phyloP scores from a whole-genome alignment of 352 stramenopile species.

The Thalassiosira hispida region DNA sequence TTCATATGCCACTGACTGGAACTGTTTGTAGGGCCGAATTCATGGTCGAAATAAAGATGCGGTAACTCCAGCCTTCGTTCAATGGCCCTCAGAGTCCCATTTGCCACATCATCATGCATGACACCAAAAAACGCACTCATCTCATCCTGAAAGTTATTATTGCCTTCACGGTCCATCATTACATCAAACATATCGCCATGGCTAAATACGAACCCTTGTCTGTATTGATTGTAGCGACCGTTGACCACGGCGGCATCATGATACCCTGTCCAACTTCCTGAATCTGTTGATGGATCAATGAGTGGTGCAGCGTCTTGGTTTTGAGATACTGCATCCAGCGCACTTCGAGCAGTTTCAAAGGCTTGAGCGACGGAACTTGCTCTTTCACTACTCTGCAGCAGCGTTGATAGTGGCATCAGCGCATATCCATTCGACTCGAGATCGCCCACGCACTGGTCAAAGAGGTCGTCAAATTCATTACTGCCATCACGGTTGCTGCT shows the following conservation, averaged over 20 bases:
- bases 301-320: slow-evolving; percentile 1
- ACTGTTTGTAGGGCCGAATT: slow-evolving; percentile 57
- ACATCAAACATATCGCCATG: slow-evolving; percentile 65
- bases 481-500: neutral
- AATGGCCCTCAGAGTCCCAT: slow-evolving; percentile 56
- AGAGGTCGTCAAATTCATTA: slow-evolving; percentile 4
- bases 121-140: slow-evolving; percentile 58
- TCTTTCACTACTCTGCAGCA: neutral
- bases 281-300: slow-evolving; percentile 62
- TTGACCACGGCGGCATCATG: slow-evolving; percentile 51
- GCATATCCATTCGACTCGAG: slow-evolving; percentile 38
- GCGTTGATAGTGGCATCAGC: slow-evolving; percentile 25
- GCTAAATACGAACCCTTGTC: slow-evolving; percentile 80
- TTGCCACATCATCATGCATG: slow-evolving; percentile 61
- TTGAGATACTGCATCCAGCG: slow-evolving; percentile 22
- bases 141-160: slow-evolving; percentile 30
- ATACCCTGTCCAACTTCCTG: slow-evolving; percentile 68
- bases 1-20: slow-evolving; percentile 83
- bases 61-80: slow-evolving; percentile 55
- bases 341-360: slow-evolving; percentile 29
- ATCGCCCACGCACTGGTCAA: slow-evolving; percentile 29
- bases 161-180: neutral
- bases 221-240: slow-evolving; percentile 72
- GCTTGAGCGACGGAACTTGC: slow-evolving; percentile 7
- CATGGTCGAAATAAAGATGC: slow-evolving; percentile 63